phyloP scores from a whole-genome alignment of 805 yeast species.

The Candida gorgasii region DNA sequence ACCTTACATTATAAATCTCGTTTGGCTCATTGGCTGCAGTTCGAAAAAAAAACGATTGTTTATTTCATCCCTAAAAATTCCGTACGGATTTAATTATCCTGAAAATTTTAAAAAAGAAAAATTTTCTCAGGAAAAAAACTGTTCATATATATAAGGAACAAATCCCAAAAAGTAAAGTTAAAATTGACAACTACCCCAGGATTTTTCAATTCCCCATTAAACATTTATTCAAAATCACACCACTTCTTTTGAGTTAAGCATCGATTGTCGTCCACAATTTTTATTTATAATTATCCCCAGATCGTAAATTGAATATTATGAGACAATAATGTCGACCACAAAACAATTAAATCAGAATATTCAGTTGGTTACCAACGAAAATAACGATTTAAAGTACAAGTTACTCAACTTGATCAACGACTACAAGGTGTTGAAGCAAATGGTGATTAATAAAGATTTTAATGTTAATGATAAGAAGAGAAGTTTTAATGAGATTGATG shows the following conservation, averaged over 20 bases:
- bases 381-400: conserved; percentile 33
- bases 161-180: conserved; percentile 2
- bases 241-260: not conserved
- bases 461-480: conserved; percentile 6
- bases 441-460: conserved; percentile 20
- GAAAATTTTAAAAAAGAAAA: conserved; percentile 6
- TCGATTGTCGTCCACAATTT: too few relatives aligned
- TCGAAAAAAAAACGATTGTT: conserved; percentile 1
- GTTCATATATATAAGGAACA: conserved; percentile 4
- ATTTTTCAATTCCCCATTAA: not conserved
- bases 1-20: conserved; percentile 5
- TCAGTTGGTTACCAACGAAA: conserved; percentile 30
- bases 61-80: conserved; percentile 6
- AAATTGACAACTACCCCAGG: conserved; percentile 4
- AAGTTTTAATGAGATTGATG: conserved; percentile 9
- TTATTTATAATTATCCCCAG: not conserved
- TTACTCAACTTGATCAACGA: conserved; percentile 40
- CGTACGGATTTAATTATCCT: conserved; percentile 9
- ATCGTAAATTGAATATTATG: conserved; percentile 5
- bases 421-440: conserved; percentile 35
- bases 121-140: conserved; percentile 4
- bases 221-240: not conserved
- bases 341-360: conserved; percentile 11
- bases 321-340: conserved; percentile 9
- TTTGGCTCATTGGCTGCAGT: conserved; percentile 5